These are phyloP conservation scores for Pseudohyphozyma bogoriensis DNA, from an alignment of 768 basidiomycete species.

Conservation along the genomic window DNA sequence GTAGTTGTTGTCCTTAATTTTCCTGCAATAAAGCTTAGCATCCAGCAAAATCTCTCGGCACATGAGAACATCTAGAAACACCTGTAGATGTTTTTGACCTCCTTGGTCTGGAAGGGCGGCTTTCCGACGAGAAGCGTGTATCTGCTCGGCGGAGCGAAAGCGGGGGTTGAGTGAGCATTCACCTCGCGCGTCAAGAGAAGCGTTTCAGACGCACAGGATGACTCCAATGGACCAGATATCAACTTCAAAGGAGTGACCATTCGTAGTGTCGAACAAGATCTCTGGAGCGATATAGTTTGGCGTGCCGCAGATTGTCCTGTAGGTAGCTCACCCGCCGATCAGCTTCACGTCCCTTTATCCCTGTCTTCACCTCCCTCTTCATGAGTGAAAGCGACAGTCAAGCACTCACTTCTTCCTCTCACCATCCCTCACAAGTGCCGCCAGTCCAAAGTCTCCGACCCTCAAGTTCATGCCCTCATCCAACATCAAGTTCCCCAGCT, in stretches of 20 bases:
- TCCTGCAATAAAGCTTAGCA: slow-evolving; percentile 42
- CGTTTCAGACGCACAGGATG: slow-evolving; percentile 49
- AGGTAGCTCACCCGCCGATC: background rate
- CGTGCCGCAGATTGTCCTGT: slow-evolving; percentile 84
- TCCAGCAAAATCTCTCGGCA: background rate
- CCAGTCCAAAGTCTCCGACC: slow-evolving; percentile 94
- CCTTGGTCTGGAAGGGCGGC: slow-evolving; percentile 98
- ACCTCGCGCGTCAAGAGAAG: background rate
- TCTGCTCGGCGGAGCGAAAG: slow-evolving; percentile 33
- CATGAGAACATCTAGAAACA: slow-evolving; percentile 29
- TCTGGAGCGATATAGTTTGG: slow-evolving; percentile 99
- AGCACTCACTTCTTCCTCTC: slow-evolving; percentile 74
- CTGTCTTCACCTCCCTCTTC: background rate
- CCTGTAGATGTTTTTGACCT: slow-evolving; percentile 88
- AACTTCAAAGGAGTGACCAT: slow-evolving; percentile 96
- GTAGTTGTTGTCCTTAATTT: slow-evolving; percentile 87
- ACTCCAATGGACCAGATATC: slow-evolving; percentile 98
- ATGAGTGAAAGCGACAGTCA: background rate
- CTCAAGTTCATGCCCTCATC: slow-evolving; percentile 88
- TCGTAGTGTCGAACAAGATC: slow-evolving; percentile 87
- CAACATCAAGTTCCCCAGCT: slow-evolving; percentile 88
- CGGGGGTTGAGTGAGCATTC: background rate
- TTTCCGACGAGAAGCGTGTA: slow-evolving; percentile 88
- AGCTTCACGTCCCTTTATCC: background rate
- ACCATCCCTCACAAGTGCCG: slow-evolving; percentile 91